Percentiles rank a stretch among this genome's conserved stretches.
Evolutionary conservation across 2,329 filamentous ascomycete genomes (phyloP).

Genomic region (Aspergillus flavus): DNA sequence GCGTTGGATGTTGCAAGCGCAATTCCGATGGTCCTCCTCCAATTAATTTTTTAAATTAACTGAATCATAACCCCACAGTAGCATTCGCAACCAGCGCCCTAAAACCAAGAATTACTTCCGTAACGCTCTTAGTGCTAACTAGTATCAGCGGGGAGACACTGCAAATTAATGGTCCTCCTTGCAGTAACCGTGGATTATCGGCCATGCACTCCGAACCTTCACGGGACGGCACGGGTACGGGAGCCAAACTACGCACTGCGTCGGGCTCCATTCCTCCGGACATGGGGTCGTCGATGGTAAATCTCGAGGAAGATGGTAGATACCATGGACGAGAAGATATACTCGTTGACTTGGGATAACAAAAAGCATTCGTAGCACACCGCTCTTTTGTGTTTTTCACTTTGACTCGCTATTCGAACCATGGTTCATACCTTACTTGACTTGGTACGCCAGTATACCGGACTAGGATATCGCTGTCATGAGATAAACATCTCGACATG

Average conservation of each 20-base stretch:
- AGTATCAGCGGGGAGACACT: neutral
- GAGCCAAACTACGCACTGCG: slow-evolving; percentile 16
- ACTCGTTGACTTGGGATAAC: neutral
- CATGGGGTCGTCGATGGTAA: neutral
- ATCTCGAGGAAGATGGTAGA: neutral
- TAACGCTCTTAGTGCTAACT: neutral
- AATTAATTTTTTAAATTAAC: neutral
- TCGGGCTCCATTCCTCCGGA: neutral
- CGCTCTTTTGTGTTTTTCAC: neutral
- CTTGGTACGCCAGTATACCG: neutral
- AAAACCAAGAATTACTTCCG: neutral
- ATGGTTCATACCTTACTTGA: neutral
- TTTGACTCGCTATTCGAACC: too few relatives aligned
- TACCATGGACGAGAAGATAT: neutral
- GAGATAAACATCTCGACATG: neutral
- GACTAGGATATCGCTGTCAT: neutral
- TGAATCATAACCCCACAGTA: neutral
- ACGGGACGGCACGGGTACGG: slow-evolving; percentile 40
- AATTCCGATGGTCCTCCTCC: neutral
- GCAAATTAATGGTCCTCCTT: slow-evolving; percentile 26
- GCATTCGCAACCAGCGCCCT: neutral
- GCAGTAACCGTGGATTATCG: slow-evolving; percentile 33
- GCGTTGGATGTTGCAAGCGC: neutral
- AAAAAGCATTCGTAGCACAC: neutral
- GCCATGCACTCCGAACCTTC: slow-evolving; percentile 39